A percentile compares a stretch with the other conserved stretches of the same genome.
Conservation (phyloP, 2,329 filamentous ascomycete species). For the Venturia pyrina region DNA sequence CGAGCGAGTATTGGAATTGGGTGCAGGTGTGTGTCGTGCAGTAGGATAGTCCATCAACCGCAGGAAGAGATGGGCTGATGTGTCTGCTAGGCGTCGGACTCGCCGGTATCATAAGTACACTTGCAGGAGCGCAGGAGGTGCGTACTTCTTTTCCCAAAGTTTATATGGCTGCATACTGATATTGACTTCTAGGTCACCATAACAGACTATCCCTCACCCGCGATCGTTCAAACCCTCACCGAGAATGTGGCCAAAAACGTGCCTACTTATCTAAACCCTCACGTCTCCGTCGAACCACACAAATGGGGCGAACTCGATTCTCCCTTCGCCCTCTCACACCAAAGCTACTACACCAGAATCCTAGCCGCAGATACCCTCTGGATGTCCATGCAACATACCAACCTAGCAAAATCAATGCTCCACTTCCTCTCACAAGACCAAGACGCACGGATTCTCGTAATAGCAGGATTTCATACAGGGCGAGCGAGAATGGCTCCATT, state of each 20-base stretch:
- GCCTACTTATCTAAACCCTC: slow-evolving; percentile 22
- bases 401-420: slow-evolving; percentile 50
- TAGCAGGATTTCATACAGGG: slow-evolving; percentile 65
- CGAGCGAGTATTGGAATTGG: slow-evolving; percentile 51
- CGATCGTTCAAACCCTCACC: slow-evolving; percentile 48
- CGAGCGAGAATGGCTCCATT: slow-evolving; percentile 55
- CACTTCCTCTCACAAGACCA: slow-evolving; percentile 45
- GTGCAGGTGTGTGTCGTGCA: slow-evolving; percentile 47
- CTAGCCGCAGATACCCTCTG: slow-evolving; percentile 66
- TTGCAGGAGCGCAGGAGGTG: slow-evolving; percentile 36
- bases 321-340: slow-evolving; percentile 28
- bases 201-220: slow-evolving; percentile 57
- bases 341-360: slow-evolving; percentile 47
- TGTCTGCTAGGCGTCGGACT: slow-evolving; percentile 33
- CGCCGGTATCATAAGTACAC: slow-evolving; percentile 34
- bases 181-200: slow-evolving; percentile 38
- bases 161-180: neutral
- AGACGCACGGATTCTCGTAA: slow-evolving; percentile 48
- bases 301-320: slow-evolving; percentile 49
- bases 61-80: slow-evolving; percentile 12
- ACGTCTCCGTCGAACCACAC: slow-evolving; percentile 47
- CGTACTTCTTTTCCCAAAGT: slow-evolving; percentile 5
- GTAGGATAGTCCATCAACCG: neutral
- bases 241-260: slow-evolving; percentile 49
- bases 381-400: slow-evolving; percentile 65